These are phyloP conservation scores for Nakazawaea ishiwadae DNA, from an alignment of 805 yeast species.

Conservation along the genomic window DNA sequence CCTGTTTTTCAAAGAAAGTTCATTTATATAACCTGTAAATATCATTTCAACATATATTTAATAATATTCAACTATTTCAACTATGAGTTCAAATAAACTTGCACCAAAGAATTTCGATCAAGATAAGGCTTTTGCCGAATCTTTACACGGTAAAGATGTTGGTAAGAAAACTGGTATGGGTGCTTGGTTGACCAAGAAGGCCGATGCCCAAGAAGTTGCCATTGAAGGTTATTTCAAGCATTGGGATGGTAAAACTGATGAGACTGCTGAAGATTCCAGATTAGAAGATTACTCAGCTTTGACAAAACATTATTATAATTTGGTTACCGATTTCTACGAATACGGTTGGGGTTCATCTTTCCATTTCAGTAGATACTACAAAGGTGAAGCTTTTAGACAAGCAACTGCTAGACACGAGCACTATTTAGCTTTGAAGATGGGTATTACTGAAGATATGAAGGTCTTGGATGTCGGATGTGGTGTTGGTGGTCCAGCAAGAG, in stretches of 20 bases:
- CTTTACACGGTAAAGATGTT: slow-evolving; percentile 76
- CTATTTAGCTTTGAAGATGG: slow-evolving; percentile 84
- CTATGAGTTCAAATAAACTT: slow-evolving; percentile 21
- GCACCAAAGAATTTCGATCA: slow-evolving; percentile 52
- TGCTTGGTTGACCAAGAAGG: slow-evolving; percentile 75
- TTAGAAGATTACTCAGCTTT: slow-evolving; percentile 82
- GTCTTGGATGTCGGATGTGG: slow-evolving; percentile 99
- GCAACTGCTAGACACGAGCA: slow-evolving; percentile 98
- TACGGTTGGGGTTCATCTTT: slow-evolving; percentile 99
- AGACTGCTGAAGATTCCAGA: slow-evolving; percentile 66
- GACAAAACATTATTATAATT: slow-evolving; percentile 93
- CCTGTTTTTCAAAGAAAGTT: too few relatives aligned
- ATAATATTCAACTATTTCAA: neutral
- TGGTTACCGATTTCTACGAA: slow-evolving; percentile 97
- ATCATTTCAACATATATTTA: neutral
- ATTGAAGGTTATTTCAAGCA: slow-evolving; percentile 89
- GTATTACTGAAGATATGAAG: slow-evolving; percentile 70
- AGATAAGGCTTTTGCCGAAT: slow-evolving; percentile 74
- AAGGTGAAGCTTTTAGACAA: slow-evolving; percentile 90
- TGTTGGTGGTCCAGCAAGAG: slow-evolving; percentile 99
- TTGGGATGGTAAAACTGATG: slow-evolving; percentile 89
- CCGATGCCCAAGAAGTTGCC: slow-evolving; percentile 77
- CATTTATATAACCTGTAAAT: neutral
- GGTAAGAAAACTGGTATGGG: slow-evolving; percentile 64
- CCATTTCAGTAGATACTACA: slow-evolving; percentile 93